Evolutionary conservation across 2,329 filamentous ascomycete genomes (phyloP), one percentile per base, ranked within the genome.

Genomic region (Helotiales sp.): DNA sequence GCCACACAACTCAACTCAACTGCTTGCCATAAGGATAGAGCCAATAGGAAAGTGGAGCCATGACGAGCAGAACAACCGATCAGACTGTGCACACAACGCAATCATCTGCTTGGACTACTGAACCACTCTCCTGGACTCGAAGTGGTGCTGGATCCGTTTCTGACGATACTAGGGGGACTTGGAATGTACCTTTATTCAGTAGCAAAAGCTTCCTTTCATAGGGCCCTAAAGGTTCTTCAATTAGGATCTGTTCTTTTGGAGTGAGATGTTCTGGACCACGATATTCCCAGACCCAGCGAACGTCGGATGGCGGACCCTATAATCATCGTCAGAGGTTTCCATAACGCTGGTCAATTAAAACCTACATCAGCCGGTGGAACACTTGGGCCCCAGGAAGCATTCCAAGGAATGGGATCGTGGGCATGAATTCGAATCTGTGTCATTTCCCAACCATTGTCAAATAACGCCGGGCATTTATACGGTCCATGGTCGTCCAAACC

Each of bases 251-350:
- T 60, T 74, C 68, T 9, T 64, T 64, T 2, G 78, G 78, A 7
- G 77, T 78, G 2, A 72, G 66, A 19, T 66, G 63, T 53, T 79
- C 73, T 0, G 73, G 69, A 0, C 81, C 81, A 15, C 70, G 66
- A 47, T 81, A 85, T 65, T 81, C 77, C 81, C 81, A 85, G 1
- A 80, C 70, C 81, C 81, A 85, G 34, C 78, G 73, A 27, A 71
- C 64, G 7, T 68, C 62, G 69, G 61, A 71, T 68, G 7, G 61
- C 55, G 5, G 42, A 31, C 29, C 36, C 59, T 63, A 22, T 9
- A 5, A 40, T 25, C 2, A 27, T 19, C 22, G 29, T 60, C 50
- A 58, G 50, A 31, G 12, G 24, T 7, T 4, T 27, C 6, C 13
- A 30, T 33, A 40, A 8, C 19, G 36, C 17, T 8, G 36, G 9